Conservation (phyloP, 2,329 filamentous ascomycete genomes). For the Ascochyta lentis region DNA sequence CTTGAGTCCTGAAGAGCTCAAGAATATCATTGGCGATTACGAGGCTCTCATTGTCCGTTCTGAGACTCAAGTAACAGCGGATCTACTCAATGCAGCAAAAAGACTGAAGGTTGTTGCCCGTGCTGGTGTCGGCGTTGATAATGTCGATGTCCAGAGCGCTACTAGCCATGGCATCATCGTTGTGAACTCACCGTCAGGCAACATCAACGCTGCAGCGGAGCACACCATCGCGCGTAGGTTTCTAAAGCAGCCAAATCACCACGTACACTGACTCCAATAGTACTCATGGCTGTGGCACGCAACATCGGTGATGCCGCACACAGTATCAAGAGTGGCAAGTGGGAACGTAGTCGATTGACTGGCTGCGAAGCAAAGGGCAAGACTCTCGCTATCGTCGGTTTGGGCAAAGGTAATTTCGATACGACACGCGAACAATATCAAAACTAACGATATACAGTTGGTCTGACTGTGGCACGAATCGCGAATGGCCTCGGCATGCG, state of each 20-base stretch:
- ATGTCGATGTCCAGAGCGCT: slow-evolving; percentile 76
- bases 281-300: slow-evolving; percentile 76
- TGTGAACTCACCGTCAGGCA: slow-evolving; percentile 79
- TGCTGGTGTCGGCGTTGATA: slow-evolving; percentile 81
- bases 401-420: slow-evolving; percentile 70
- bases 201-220: slow-evolving; percentile 81
- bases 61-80: slow-evolving; percentile 78
- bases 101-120: slow-evolving; percentile 79
- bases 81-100: slow-evolving; percentile 69
- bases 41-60: slow-evolving; percentile 81
- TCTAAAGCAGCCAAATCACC: background rate
- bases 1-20: slow-evolving; percentile 67
- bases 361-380: slow-evolving; percentile 81
- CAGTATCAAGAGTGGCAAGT: slow-evolving; percentile 73
- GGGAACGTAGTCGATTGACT: slow-evolving; percentile 77
- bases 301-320: slow-evolving; percentile 74
- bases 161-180: slow-evolving; percentile 78
- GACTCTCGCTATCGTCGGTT: slow-evolving; percentile 75
- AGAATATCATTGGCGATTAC: slow-evolving; percentile 72
- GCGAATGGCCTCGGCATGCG: slow-evolving; percentile 79
- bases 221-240: slow-evolving; percentile 68
- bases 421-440: no score
- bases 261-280: slow-evolving; percentile 38
- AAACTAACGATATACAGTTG: slow-evolving; percentile 57
- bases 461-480: slow-evolving; percentile 80